phyloP scores from a whole-genome alignment of 2,329 filamentous ascomycete genomes.

The Dendrostoma leiphaemia region DNA sequence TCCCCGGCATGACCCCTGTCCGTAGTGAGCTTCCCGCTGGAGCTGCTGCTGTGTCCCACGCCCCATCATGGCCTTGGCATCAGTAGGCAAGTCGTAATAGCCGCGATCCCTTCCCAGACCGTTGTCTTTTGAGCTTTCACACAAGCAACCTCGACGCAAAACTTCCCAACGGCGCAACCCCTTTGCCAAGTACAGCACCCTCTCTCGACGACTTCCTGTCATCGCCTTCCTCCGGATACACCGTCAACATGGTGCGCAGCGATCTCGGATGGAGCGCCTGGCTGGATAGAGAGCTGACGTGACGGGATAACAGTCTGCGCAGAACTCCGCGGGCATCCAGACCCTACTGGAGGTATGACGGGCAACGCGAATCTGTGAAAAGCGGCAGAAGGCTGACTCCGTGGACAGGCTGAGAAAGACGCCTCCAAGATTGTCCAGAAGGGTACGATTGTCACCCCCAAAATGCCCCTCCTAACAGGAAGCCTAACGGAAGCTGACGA shows the following conservation, averaged over 20 bases:
- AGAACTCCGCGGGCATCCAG: slow-evolving; percentile 98
- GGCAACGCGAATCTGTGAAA: slow-evolving; percentile 1
- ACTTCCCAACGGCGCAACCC: not conserved
- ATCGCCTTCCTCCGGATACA: not conserved
- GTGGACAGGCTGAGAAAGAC: slow-evolving; percentile 83
- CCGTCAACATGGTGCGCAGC: slow-evolving; percentile 20
- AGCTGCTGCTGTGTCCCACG: slow-evolving; percentile 8
- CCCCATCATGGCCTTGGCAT: slow-evolving; percentile 15
- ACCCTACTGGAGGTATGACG: slow-evolving; percentile 90
- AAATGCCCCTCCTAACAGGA: not conserved
- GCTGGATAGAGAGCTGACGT: slow-evolving; percentile 18
- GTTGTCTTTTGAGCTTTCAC: not conserved
- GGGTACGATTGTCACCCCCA: slow-evolving; percentile 52
- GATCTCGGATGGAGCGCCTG: not conserved
- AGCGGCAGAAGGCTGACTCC: slow-evolving; percentile 14
- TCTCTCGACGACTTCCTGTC: not conserved
- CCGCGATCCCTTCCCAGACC: not conserved
- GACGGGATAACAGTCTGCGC: slow-evolving; percentile 70
- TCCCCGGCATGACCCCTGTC: not conserved
- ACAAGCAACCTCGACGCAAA: not conserved
- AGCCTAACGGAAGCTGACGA: slow-evolving; percentile 28
- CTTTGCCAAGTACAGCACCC: not conserved
- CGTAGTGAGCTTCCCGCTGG: slow-evolving; percentile 13
- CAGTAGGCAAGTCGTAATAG: slow-evolving; percentile 9
- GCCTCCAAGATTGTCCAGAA: slow-evolving; percentile 99